These are phyloP conservation scores for Fraxinus anomala DNA, from an alignment of 257 asterid species.

Conservation along the genomic window DNA sequence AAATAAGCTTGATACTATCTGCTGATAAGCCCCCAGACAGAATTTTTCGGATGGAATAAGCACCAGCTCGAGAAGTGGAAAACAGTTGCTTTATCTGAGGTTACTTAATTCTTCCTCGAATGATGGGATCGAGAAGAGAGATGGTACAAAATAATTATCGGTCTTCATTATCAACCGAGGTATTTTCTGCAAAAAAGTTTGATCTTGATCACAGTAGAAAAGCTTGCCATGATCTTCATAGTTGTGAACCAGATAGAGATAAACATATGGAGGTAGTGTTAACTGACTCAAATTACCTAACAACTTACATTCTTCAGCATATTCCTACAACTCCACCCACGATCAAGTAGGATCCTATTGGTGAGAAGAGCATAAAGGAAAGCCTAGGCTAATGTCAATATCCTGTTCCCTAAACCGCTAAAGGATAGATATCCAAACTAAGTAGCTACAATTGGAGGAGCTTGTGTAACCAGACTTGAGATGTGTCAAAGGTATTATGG, in stretches of 20 bases:
- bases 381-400: slow-evolving; percentile 66
- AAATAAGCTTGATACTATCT: slow-evolving; percentile 63
- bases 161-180: slow-evolving; percentile 68
- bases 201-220: slow-evolving; percentile 71
- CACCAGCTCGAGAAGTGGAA: slow-evolving; percentile 77
- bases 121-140: slow-evolving; percentile 63
- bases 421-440: slow-evolving; percentile 63
- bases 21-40: slow-evolving; percentile 67
- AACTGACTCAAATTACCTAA: slow-evolving; percentile 28
- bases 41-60: slow-evolving; percentile 73
- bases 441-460: slow-evolving; percentile 51
- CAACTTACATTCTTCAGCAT: slow-evolving; percentile 41
- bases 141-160: slow-evolving; percentile 66
- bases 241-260: slow-evolving; percentile 70
- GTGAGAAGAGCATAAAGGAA: slow-evolving; percentile 90
- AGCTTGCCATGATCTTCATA: slow-evolving; percentile 56
- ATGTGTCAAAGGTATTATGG: slow-evolving; percentile 46
- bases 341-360: slow-evolving; percentile 67
- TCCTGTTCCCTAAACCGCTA: slow-evolving; percentile 75
- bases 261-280: slow-evolving; percentile 38
- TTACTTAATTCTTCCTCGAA: slow-evolving; percentile 53
- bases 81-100: slow-evolving; percentile 62
- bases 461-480: slow-evolving; percentile 46
- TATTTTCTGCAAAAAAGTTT: slow-evolving; percentile 39
- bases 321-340: slow-evolving; percentile 50